phyloP scores from a whole-genome alignment of 306 rosid genomes.

The Acacia crassicarpa region DNA sequence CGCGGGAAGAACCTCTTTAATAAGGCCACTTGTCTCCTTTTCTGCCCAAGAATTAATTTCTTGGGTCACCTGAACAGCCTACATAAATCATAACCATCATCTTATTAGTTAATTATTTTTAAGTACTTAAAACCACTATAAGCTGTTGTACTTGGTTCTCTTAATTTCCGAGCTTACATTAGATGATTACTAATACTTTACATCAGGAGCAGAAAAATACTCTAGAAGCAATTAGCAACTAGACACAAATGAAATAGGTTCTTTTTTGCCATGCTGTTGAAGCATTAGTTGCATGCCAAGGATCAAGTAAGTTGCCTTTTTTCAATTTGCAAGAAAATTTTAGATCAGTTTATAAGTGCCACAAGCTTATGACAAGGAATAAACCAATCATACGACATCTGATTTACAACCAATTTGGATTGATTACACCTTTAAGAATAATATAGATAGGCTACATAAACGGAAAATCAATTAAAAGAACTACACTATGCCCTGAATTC shows the following conservation, averaged over 20 bases:
- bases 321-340: neutral
- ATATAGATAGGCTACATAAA: neutral
- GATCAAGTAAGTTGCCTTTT: neutral
- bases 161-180: neutral
- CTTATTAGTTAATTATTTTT: neutral
- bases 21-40: conserved; percentile 71
- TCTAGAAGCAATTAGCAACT: neutral
- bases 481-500: neutral
- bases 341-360: neutral
- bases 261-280: neutral
- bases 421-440: conserved; percentile 6
- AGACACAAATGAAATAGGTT: neutral
- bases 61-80: conserved; percentile 60
- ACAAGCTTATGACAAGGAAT: neutral
- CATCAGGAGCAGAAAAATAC: neutral
- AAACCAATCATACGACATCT: neutral
- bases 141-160: neutral
- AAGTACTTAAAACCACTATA: conserved; percentile 11
- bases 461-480: neutral
- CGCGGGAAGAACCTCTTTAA: conserved; percentile 64
- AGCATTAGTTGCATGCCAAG: neutral
- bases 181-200: neutral
- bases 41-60: conserved; percentile 82
- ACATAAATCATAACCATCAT: conserved; percentile 12
- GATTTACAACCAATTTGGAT: neutral